phyloP scores from a whole-genome alignment of 2,329 filamentous ascomycete genomes.

The Fusarium tricinctum region DNA sequence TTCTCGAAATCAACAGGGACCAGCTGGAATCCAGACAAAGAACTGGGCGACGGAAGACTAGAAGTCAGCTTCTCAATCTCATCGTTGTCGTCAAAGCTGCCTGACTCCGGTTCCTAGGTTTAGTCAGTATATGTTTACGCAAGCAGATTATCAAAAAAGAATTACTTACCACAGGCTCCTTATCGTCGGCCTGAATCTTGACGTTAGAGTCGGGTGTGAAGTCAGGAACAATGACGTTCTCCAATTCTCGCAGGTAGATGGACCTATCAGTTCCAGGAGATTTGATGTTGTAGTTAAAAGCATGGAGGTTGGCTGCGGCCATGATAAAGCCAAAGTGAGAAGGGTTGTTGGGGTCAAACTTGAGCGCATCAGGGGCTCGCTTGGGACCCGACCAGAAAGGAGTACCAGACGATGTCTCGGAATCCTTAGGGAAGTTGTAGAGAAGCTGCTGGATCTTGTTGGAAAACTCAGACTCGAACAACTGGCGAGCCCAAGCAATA shows the following conservation, averaged over 20 bases:
- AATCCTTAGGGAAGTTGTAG: slow-evolving; percentile 97
- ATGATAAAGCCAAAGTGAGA: slow-evolving; percentile 92
- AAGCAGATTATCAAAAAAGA: background rate
- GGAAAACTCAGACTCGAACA: slow-evolving; percentile 97
- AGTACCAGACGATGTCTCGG: slow-evolving; percentile 86
- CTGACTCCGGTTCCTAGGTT: slow-evolving; percentile 81
- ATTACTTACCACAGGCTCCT: slow-evolving; percentile 79
- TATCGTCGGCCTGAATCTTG: slow-evolving; percentile 97
- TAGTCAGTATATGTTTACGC: slow-evolving; percentile 18
- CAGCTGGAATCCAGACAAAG: slow-evolving; percentile 88
- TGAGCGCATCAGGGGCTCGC: slow-evolving; percentile 91
- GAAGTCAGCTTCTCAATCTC: slow-evolving; percentile 80
- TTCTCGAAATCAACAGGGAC: slow-evolving; percentile 97
- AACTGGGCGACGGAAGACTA: slow-evolving; percentile 82
- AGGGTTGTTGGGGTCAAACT: slow-evolving; percentile 86
- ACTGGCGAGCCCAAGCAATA: slow-evolving; percentile 91
- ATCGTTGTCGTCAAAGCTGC: slow-evolving; percentile 77
- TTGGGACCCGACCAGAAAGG: slow-evolving; percentile 99
- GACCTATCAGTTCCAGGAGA: slow-evolving; percentile 77
- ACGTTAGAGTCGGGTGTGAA: slow-evolving; percentile 91
- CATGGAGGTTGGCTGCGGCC: slow-evolving; percentile 90
- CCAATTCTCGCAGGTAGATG: slow-evolving; percentile 83
- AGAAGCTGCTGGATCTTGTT: slow-evolving; percentile 96
- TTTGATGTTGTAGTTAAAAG: slow-evolving; percentile 98
- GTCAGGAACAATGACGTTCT: slow-evolving; percentile 95